Evolutionary conservation across 805 yeast species (phyloP), one percentile per base, ranked within the genome.

Genomic region (Blastobotrys terrestris): DNA sequence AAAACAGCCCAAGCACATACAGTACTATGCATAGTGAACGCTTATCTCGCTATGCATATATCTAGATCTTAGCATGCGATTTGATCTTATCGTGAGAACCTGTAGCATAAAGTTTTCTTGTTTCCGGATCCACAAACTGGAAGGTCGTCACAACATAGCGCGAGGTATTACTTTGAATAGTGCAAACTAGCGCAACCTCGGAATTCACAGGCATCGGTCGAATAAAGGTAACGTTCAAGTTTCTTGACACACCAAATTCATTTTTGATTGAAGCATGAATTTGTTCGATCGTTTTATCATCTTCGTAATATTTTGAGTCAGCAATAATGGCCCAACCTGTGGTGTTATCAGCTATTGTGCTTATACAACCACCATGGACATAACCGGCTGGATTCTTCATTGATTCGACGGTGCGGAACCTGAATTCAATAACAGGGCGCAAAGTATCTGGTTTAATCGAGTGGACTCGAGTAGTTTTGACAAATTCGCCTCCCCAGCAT

Each of bases 281-380:
- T 11, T 31, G 42, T 44, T 63, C 64, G 20, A 51, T 57, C 16
- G 49, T 53, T 16, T 56, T 49, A 13, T 48, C 47, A 11, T 44
- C 44, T 6, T 50, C 39, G 65, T 65, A 67, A 54, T 59, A 61
- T 48, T 44, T 52, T 19, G 50, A 52, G 52, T 64, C 66, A 1
- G 55, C 64, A 3, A 60, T 55, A n/a, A 58, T 48, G 3, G 65
- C 58, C 26, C 60, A 51, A 15, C 58, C 49, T 11, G 63, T 54
- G 44, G 54, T 51, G 39, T 57, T 41, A 43, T 67, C 64, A 3
- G 64, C 51, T 4, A 67, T 39, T 1, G 71, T 62, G n/a, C 67
- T 62, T 19, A 59, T 54, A 19, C 64, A 63, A 7, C 71, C 71
- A 14, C 71, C 71, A 52, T 67, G 71, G 26, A 64, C 63, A 53